Conservation (phyloP, 257 asterid genomes). For the Solanum tarapatanum region DNA sequence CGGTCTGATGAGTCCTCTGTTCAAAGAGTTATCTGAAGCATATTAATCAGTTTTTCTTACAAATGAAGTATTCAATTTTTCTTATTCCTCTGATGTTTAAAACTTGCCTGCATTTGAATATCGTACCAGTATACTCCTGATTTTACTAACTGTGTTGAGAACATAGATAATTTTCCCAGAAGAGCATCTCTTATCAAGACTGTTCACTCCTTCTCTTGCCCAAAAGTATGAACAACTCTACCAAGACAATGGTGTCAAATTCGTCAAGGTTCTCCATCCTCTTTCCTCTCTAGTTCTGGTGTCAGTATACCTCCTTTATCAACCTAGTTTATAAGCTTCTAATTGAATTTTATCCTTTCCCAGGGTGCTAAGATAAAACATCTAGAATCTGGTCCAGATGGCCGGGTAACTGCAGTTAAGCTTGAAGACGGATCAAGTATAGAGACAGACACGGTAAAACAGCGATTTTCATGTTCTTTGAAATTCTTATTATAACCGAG, state of each 20-base stretch:
- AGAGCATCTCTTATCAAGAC: conserved; percentile 69
- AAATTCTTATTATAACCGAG: not conserved
- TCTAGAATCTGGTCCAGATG: conserved; percentile 72
- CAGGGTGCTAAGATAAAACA: conserved; percentile 77
- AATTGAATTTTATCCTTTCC: conserved; percentile 4
- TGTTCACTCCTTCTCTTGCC: conserved; percentile 82
- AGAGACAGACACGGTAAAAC: conserved; percentile 74
- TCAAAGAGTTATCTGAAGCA: not conserved
- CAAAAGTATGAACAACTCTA: conserved; percentile 74
- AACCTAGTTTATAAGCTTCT: not conserved
- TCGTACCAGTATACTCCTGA: not conserved
- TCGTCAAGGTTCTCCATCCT: conserved; percentile 57
- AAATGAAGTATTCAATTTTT: not conserved
- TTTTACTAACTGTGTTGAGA: conserved; percentile 1
- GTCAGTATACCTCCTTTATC: not conserved
- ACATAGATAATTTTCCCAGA: conserved; percentile 72
- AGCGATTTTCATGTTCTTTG: not conserved
- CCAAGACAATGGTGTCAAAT: conserved; percentile 68
- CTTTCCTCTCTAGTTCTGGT: not conserved
- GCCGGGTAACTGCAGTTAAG: conserved; percentile 60
- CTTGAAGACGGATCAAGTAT: conserved; percentile 62
- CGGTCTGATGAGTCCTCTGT: not conserved
- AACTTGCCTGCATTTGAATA: not conserved
- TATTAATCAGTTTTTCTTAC: not conserved
- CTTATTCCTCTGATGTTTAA: not conserved